phyloP scores from a whole-genome alignment of 2,329 filamentous ascomycete genomes.

The Aspergillus texensis region DNA sequence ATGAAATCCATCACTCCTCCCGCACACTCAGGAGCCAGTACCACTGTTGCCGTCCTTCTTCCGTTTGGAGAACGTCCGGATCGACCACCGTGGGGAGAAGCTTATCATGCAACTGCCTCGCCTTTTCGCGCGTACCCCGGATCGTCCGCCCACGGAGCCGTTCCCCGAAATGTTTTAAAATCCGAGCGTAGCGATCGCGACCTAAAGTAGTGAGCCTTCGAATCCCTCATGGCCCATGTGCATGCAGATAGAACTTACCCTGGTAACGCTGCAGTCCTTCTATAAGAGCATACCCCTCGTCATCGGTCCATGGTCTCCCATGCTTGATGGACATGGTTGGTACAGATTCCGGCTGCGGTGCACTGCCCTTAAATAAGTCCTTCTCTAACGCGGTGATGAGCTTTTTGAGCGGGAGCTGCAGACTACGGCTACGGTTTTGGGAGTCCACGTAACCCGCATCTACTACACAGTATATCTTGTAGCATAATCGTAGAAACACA shows the following conservation, averaged over 20 bases:
- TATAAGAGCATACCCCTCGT: slow-evolving; percentile 27
- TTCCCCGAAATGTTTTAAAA: slow-evolving; percentile 21
- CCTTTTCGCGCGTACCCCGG: slow-evolving; percentile 23
- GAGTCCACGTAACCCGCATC: slow-evolving; percentile 12
- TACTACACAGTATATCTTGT: slow-evolving; percentile 16
- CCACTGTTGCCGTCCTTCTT: slow-evolving; percentile 22
- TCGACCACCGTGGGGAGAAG: slow-evolving; percentile 5
- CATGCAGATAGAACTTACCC: slow-evolving; percentile 13
- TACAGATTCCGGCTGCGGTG: background rate
- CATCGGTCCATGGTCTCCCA: slow-evolving; percentile 23
- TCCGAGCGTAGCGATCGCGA: slow-evolving; percentile 29
- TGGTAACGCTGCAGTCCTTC: slow-evolving; percentile 28
- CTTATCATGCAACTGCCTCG: slow-evolving; percentile 15
- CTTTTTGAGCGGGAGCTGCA: slow-evolving; percentile 13
- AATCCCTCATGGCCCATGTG: background rate
- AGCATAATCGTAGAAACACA: slow-evolving; percentile 18
- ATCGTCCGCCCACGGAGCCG: slow-evolving; percentile 19
- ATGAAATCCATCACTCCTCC: background rate
- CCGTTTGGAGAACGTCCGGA: slow-evolving; percentile 15
- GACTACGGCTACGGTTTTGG: slow-evolving; percentile 7
- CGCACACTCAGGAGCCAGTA: slow-evolving; percentile 27
- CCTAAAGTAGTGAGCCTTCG: slow-evolving; percentile 10
- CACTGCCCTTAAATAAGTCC: background rate
- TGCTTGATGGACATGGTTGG: background rate
- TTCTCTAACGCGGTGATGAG: slow-evolving; percentile 17